Percentiles rank a stretch among this genome's conserved stretches.
phyloP scores from a whole-genome alignment of 2,329 filamentous ascomycete species.

The Colletotrichum musicola region DNA sequence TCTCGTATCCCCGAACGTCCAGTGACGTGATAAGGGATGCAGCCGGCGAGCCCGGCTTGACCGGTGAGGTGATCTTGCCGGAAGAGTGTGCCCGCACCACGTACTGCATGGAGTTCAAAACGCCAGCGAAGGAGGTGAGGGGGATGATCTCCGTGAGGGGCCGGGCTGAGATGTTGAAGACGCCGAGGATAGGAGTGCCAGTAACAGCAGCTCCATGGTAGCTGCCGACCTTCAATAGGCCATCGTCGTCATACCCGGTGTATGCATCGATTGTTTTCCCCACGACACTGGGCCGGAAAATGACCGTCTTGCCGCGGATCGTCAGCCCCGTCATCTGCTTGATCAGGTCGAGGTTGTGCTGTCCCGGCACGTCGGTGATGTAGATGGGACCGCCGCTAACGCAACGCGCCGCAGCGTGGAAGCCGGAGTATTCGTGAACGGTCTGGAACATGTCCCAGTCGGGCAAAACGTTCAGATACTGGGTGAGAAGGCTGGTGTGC shows the following conservation, averaged over 20 bases:
- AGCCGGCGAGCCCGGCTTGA: constrained; percentile 56
- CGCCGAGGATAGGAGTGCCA: constrained; percentile 81
- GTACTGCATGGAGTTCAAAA: constrained; percentile 70
- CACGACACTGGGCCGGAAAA: constrained; percentile 81
- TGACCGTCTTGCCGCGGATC: constrained; percentile 78
- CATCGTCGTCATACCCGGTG: constrained; percentile 78
- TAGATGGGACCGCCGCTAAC: constrained; percentile 93
- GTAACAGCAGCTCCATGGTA: constrained; percentile 77
- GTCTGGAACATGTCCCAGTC: constrained; percentile 84
- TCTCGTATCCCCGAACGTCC: constrained; percentile 78
- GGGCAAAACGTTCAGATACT: constrained; percentile 87
- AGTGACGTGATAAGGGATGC: constrained; percentile 74
- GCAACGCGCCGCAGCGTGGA: constrained; percentile 91
- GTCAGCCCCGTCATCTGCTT: constrained; percentile 84
- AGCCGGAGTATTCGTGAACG: constrained; percentile 76
- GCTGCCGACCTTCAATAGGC: constrained; percentile 81
- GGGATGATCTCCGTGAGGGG: constrained; percentile 77
- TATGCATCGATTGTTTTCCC: constrained; percentile 83
- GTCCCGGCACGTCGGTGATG: constrained; percentile 89
- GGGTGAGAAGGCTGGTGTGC: constrained; percentile 85
- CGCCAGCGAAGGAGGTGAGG: constrained; percentile 80
- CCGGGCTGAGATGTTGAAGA: constrained; percentile 83
- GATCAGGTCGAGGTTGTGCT: constrained; percentile 82
- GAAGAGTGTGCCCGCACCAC: constrained; percentile 79
- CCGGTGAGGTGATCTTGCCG: constrained; percentile 70